Evolutionary conservation across 148 eudicot species (phyloP), one percentile per base, ranked within the genome.

Genomic region (Dysphania ambrosioides): DNA sequence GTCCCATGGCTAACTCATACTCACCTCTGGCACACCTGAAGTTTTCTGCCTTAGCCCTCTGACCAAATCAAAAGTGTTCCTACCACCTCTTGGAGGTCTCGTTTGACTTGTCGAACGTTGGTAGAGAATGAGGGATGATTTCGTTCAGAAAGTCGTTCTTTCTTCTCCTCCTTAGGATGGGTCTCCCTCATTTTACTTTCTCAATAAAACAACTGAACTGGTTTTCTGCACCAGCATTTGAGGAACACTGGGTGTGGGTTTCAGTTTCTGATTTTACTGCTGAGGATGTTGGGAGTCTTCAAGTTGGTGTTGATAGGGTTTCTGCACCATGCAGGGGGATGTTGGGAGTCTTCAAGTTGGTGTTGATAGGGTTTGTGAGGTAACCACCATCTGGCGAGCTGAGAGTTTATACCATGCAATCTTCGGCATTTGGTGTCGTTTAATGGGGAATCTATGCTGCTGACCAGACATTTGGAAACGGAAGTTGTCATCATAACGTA

Each of bases 251-350:
- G 98, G 76, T 56, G 21, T 80, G 82, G 18, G 75, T 93, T 26
- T 81, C 83, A 1, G 76, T 66, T 12, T 81, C 81, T 2, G 72
- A 57, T 34, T 81, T 79, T 29, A 84, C 53, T 58, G 75, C 79
- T 16, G 97, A 91, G 83, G 98, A 93, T 77, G 98, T 79, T 49
- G 86, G 86, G 0, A 60, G 85, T 58, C 82, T 87, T 78, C 83
- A 83, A 69, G 72, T 84, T 26, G 64, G 29, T 31, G 67, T 51
- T 44, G 56, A 57, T 58, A 53, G n/a, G 38, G 76, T 80, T 23
- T 59, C 57, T 60, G 86, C n/a, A 87, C 79, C 84, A 84, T 72
- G 31, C 40, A 8, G 98, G 96, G 96, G 8, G 75, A 80, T 36
- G 75, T 93, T 49, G 86, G 86, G 0, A 60, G 85, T 58, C 82